A percentile compares a stretch with the other conserved stretches of the same genome.
phyloP scores from a whole-genome alignment of 768 basidiomycete species.

The Leucosporidium scottii region DNA sequence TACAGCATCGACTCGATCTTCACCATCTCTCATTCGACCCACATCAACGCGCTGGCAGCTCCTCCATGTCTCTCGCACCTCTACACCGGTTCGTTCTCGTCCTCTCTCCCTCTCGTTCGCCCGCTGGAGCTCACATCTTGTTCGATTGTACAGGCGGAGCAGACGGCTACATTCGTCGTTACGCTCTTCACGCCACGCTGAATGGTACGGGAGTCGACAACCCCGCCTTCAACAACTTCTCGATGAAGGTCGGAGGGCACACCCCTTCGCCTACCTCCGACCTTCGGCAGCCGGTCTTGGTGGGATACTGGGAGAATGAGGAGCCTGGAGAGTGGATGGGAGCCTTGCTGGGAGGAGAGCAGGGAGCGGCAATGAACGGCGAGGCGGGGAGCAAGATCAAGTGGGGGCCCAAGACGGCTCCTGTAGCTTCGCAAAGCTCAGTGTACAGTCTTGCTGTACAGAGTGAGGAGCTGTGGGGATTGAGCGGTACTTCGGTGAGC shows the following conservation, averaged over 20 bases:
- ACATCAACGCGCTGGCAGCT: conserved; percentile 26
- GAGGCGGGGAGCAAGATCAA: conserved; percentile 4
- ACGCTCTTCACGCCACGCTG: conserved; percentile 29
- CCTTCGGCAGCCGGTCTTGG: conserved; percentile 19
- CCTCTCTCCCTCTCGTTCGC: not conserved
- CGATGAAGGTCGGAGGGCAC: conserved; percentile 7
- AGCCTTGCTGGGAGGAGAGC: conserved; percentile 8
- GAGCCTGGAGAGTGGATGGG: conserved; percentile 22
- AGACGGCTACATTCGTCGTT: conserved; percentile 36
- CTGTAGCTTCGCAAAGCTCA: conserved; percentile 43
- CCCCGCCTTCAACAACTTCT: conserved; percentile 16
- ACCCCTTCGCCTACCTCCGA: conserved; percentile 1
- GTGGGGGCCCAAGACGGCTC: conserved; percentile 25
- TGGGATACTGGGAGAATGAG: conserved; percentile 37
- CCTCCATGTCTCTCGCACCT: conserved; percentile 32
- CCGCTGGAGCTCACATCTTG: too few species aligned
- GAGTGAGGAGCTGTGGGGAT: conserved; percentile 83
- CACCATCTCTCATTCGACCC: conserved; percentile 18
- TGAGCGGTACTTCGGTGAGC: conserved; percentile 77
- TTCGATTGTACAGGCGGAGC: conserved; percentile 9
- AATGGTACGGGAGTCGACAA: conserved; percentile 16
- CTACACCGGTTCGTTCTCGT: conserved; percentile 17
- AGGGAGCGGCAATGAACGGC: not conserved
- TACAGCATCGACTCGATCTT: conserved; percentile 16
- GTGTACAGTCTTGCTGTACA: conserved; percentile 89